A percentile compares a stretch with the other conserved stretches of the same genome.
Evolutionary conservation across 306 rosid species (phyloP).

Genomic region (Cicer chorassanicum): DNA sequence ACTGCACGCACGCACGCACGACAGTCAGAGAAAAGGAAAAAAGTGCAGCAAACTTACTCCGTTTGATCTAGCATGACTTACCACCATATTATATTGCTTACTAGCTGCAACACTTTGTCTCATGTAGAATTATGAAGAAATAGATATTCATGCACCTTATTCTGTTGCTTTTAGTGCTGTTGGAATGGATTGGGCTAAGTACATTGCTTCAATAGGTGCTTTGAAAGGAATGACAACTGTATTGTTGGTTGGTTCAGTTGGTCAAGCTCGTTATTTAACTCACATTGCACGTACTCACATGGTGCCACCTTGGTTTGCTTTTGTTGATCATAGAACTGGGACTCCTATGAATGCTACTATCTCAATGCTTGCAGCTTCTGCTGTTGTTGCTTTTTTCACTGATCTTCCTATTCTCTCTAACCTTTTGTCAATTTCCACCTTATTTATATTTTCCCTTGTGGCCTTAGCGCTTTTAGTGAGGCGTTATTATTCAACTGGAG

Average conservation of each 20-base stretch:
- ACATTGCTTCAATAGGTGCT: conserved; percentile 74
- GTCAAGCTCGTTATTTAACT: conserved; percentile 84
- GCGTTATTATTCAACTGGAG: conserved; percentile 61
- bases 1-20: too few species aligned
- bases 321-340: conserved; percentile 62
- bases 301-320: conserved; percentile 87
- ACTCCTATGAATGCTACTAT: conserved; percentile 81
- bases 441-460: conserved; percentile 76
- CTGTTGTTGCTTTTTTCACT: conserved; percentile 72
- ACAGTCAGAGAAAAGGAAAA: too few species aligned
- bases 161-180: conserved; percentile 70
- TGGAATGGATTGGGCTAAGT: conserved; percentile 87
- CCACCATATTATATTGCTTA: conserved; percentile 54
- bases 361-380: conserved; percentile 63
- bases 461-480: conserved; percentile 73
- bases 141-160: conserved; percentile 62
- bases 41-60: too few species aligned
- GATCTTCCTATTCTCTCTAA: conserved; percentile 55
- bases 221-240: conserved; percentile 90
- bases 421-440: conserved; percentile 76
- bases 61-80: conserved; percentile 27
- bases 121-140: conserved; percentile 47
- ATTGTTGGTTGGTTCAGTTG: conserved; percentile 66
- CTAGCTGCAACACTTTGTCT: conserved; percentile 75
- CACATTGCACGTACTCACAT: conserved; percentile 91